Evolutionary conservation across 805 yeast species (phyloP), one percentile per base, ranked within the genome.

Genomic region (Metschnikowia gelsemii): DNA sequence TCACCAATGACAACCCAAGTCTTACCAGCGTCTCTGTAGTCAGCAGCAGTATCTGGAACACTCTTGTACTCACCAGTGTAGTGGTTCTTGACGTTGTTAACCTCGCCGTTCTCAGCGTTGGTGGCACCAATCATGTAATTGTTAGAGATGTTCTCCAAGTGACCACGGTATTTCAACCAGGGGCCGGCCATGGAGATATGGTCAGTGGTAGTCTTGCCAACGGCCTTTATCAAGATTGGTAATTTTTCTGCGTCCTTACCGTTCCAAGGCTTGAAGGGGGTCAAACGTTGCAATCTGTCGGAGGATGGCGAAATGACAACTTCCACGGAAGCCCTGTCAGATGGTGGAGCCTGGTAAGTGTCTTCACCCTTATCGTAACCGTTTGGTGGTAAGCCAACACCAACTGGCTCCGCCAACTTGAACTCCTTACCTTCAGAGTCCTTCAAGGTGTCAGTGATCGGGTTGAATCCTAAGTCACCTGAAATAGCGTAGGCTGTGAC

Each of bases 101-200:
- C 96, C 79, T 91, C 87, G 56, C 83, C 86, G 73, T 91, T 91
- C 76, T 85, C 97, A 64, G 90, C 90, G 75, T 91, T 91, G 68
- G 82, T 90, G 56, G 98, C 98, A 78, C 99, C 99, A 78, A 91
- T 91, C 96, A 91, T 90, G 77, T 93, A 91, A 80, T 93, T 91
- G 82, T 91, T 89, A 56, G 97, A 89, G 66, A 91, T 93, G 84
- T 91, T 91, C 78, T 89, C 91, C 76, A 91, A 80, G 78, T 91
- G 99, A 74, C 99, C 99, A 80, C 97, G 87, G 91, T 91, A 91
- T 78, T 91, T 91, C 80, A 91, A 86, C 99, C 99, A 91, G 66
- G 98, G 97, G 75, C 99, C 99, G 65, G 99, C 99, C 95, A 88
- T 90, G 62, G 98, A 91, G 63, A 91, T 91, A 76, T 91, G 99